Base-by-base conservation (phyloP, 2,329 filamentous ascomycete genomes). In the Metarhizium brunneum region DNA sequence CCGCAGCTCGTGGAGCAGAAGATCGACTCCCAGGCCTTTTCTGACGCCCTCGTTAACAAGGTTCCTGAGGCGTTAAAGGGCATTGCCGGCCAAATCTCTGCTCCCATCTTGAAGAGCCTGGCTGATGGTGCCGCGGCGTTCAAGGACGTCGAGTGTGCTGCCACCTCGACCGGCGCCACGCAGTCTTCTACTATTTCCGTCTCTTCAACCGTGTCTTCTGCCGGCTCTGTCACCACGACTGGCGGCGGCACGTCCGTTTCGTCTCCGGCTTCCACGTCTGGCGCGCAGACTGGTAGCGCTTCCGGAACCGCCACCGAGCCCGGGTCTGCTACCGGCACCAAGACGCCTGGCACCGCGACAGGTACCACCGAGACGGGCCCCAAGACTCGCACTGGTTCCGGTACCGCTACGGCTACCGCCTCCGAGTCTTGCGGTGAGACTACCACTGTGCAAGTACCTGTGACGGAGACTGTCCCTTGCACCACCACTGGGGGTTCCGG, bases 111-210 rank as follows among this genome's bases (percentile, higher is more conserved):
- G 6, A 36, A n/a, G 18, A 30, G n/a, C 30, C 20, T 56, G 6
- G 14, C 30, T 0, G 32, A 36, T 14, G 54, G 54, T n/a, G 48
- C 49, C n/a, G 49, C 54, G 16, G 54, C 49, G 18, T 56, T 53
- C 43, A 16, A 53, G 45, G 54, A 50, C 35, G 50, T 56, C 36
- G 42, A 30, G 53, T 54, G 53, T 36, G 16, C 53, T 8, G 11
- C 18, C 10, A 7, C 32, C 48, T 50, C 48, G 6, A 50, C 48
- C 7, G 13, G 30, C 16, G 14, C 48, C 13, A 7, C 48, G 13
- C 48, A 50, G 30, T 35, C 48, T 29, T n/a, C 25, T 2, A 48
- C 25, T 18, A 18, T 29, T 43, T 30, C 38, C 2, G 16, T n/a
- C 6, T 25, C 52, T 5, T 38, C 43, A 14, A 10, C 51, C 16